Evolutionary conservation across 352 stramenopile genomes (phyloP).

Genomic region (Albugo laibachii): DNA sequence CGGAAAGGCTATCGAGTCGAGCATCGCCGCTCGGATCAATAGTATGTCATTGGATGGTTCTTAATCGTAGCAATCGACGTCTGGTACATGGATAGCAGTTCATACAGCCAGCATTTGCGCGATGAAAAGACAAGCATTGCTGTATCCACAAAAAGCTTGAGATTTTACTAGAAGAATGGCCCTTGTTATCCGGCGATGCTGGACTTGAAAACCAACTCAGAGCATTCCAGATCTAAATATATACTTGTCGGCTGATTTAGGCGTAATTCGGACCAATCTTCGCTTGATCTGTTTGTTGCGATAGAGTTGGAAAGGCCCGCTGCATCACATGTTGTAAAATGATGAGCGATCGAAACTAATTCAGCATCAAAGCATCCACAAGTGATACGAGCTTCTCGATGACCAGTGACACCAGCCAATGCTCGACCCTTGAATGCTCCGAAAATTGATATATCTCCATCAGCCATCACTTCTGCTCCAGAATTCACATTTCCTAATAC

Average conservation of each 20-base stretch:
- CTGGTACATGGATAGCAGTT: too few species aligned
- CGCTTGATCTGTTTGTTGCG: conserved; percentile 12
- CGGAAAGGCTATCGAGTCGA: too few species aligned
- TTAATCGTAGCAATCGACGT: too few species aligned
- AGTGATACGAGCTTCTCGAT: conserved; percentile 36
- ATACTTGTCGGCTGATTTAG: conserved; percentile 32
- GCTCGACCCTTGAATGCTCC: conserved; percentile 66
- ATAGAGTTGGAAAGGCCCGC: conserved; percentile 5
- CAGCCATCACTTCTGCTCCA: conserved; percentile 70
- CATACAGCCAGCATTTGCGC: too few species aligned
- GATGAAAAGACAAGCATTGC: too few species aligned
- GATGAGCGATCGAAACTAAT: conserved; percentile 77
- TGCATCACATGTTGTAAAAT: conserved; percentile 79
- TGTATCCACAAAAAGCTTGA: too few species aligned
- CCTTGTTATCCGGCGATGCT: too few species aligned
- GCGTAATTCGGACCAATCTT: conserved; percentile 10
- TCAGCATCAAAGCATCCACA: conserved; percentile 76
- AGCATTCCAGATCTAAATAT: conserved; percentile 8
- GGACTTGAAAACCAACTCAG: too few species aligned
- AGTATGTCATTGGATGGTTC: too few species aligned
- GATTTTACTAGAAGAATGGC: too few species aligned
- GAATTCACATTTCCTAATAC: conserved; percentile 76
- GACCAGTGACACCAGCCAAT: conserved; percentile 66
- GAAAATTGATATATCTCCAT: conserved; percentile 71
- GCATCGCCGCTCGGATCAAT: too few species aligned